These are phyloP conservation scores for Saturnispora halmiae DNA, from an alignment of 805 yeast genomes.

Conservation along the genomic window DNA sequence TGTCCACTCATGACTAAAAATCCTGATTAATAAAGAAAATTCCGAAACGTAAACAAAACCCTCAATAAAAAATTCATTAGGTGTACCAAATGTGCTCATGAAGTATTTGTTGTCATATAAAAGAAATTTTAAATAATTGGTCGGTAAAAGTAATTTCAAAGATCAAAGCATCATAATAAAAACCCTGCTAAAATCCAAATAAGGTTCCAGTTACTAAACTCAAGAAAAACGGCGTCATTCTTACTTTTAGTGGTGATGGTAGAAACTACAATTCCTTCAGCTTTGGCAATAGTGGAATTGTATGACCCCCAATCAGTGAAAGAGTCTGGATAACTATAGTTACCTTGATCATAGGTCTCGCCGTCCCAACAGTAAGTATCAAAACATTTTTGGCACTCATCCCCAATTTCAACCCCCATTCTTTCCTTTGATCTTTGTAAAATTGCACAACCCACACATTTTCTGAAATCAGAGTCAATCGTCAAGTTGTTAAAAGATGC, in stretches of 20 bases:
- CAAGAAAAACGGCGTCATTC: constrained; percentile 4
- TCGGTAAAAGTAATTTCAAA: no score
- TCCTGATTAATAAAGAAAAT: neutral
- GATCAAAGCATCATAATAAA: constrained; percentile 1
- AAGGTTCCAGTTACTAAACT: neutral
- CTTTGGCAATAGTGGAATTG: constrained; percentile 8
- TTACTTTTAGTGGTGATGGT: constrained; percentile 1
- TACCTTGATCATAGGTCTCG: constrained; percentile 14
- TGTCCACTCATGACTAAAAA: neutral
- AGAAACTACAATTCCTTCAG: neutral
- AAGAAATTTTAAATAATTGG: no score
- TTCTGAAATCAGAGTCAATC: constrained; percentile 56
- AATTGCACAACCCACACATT: constrained; percentile 78
- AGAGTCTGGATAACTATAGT: constrained; percentile 22
- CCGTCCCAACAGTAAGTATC: constrained; percentile 55
- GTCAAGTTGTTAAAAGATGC: constrained; percentile 60
- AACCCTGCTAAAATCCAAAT: constrained; percentile 4
- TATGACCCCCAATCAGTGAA: constrained; percentile 33
- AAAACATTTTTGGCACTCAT: constrained; percentile 67
- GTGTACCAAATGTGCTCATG: no score
- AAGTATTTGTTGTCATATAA: no score
- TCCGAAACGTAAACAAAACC: neutral
- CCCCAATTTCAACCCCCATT: constrained; percentile 47
- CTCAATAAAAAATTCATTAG: no score
- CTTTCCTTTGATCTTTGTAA: constrained; percentile 72